Percentiles rank a stretch among this genome's conserved stretches.
Conservation (phyloP, 805 yeast genomes). For the Yamadazyma sp. region DNA sequence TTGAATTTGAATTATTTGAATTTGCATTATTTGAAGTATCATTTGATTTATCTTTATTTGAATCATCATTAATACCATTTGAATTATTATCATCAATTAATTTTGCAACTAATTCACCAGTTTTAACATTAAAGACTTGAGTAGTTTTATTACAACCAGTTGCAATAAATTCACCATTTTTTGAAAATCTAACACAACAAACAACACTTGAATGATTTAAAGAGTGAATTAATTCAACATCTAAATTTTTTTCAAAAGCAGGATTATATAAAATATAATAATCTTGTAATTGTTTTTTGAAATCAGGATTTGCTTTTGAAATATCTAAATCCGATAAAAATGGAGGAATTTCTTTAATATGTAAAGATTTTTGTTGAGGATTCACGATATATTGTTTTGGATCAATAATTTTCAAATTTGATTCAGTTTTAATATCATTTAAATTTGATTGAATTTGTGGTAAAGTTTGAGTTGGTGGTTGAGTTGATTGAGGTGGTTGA, state of each 20-base stretch:
- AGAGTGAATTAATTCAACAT: slow-evolving; percentile 85
- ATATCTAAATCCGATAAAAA: slow-evolving; percentile 79
- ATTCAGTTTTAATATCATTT: slow-evolving; percentile 2
- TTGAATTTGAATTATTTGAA: slow-evolving; percentile 41
- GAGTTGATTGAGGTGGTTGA: neutral
- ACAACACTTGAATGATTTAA: slow-evolving; percentile 93
- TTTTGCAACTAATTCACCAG: slow-evolving; percentile 86
- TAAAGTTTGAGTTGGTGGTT: slow-evolving; percentile 7
- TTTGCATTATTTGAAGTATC: slow-evolving; percentile 8
- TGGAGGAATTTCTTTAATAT: slow-evolving; percentile 77
- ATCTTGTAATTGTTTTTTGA: slow-evolving; percentile 79
- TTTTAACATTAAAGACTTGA: slow-evolving; percentile 87
- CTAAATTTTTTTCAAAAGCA: slow-evolving; percentile 61
- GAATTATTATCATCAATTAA: slow-evolving; percentile 69
- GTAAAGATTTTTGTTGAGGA: slow-evolving; percentile 46
- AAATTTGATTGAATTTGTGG: slow-evolving; percentile 9
- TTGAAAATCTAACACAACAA: slow-evolving; percentile 91
- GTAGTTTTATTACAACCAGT: slow-evolving; percentile 97
- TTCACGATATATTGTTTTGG: slow-evolving; percentile 41
- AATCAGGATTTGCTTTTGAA: slow-evolving; percentile 66
- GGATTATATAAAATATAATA: slow-evolving; percentile 91
- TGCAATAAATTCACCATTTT: slow-evolving; percentile 88
- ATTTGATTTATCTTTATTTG: slow-evolving; percentile 31
- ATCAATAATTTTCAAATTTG: slow-evolving; percentile 36
- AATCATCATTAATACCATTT: slow-evolving; percentile 41